A percentile compares a stretch with the other conserved stretches of the same genome.
Conservation (phyloP, 192 early-diverging fungal species). For the Podochytrium sp. region DNA sequence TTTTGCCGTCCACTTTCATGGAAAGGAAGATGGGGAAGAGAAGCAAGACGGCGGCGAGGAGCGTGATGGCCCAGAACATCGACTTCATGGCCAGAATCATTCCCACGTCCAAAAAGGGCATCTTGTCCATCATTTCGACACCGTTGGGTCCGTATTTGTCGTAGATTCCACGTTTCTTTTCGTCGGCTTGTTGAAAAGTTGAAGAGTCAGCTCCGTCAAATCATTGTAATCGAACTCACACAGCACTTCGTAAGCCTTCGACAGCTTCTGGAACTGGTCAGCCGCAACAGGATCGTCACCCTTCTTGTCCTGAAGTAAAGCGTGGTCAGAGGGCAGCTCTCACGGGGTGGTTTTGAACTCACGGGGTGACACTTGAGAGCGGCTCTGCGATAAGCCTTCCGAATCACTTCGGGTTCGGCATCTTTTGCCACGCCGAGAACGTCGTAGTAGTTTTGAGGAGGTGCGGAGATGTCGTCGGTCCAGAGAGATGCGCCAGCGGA, state of each 20-base stretch:
- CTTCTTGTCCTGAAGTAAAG: constrained; percentile 60
- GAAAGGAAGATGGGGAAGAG: constrained; percentile 84
- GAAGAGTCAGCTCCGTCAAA: constrained; percentile 21
- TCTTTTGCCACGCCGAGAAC: constrained; percentile 41
- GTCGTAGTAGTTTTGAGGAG: constrained; percentile 43
- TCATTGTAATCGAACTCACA: constrained; percentile 56
- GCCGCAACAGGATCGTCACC: constrained; percentile 44
- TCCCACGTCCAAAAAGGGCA: constrained; percentile 54
- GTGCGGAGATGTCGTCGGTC: constrained; percentile 31
- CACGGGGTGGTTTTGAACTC: not conserved
- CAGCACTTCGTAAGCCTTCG: constrained; percentile 82
- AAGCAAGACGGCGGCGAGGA: constrained; percentile 66
- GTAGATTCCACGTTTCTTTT: constrained; percentile 84
- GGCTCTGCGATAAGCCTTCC: constrained; percentile 37
- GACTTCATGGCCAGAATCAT: constrained; percentile 46
- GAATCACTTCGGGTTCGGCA: constrained; percentile 47
- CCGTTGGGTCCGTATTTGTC: constrained; percentile 77
- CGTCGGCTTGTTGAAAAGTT: constrained; percentile 45
- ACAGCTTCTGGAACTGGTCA: constrained; percentile 84
- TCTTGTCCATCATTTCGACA: constrained; percentile 46
- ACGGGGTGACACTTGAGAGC: constrained; percentile 2
- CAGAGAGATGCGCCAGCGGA: constrained; percentile 13
- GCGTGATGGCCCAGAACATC: constrained; percentile 40
- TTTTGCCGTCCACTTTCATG: constrained; percentile 70
- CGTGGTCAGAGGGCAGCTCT: not conserved